Base-by-base conservation (phyloP, 176 grass and related monocot genomes). In the Zoysia japonica region DNA sequence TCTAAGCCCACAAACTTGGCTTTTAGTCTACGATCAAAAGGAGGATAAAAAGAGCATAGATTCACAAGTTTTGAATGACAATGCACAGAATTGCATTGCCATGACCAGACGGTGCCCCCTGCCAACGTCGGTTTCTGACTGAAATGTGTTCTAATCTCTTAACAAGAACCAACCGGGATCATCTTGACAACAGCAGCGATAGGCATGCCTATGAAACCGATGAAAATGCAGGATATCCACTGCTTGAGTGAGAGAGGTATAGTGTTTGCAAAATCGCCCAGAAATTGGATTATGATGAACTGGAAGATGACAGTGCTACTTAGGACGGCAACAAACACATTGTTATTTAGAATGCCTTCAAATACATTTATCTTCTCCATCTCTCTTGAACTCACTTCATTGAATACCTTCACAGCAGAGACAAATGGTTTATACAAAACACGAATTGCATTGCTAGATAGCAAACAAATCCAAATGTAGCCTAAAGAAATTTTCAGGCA, bases 351-450 rank as follows among this genome's bases (percentile, higher is more conserved):
- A 84, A 98, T 95, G 84, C 92, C 96, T 63, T 86, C 46, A 37
- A 98, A 93, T 15, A 98, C 90, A 59, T 98, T 76, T 67, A 98
- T 95, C 86, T 90, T 98, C 71, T 95, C 96, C 96, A 98, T 98
- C 75, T 98, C 96, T 51, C 96, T 86, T 51, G 92, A 95, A 75
- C 88, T 95, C 76, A 98, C 89, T 86, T 98, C 96, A 54, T 98
- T 98, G 80, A 98, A 98, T 4, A 98, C 90, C 96, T 98, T 70
- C 47, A 70, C 66, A 90, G 13, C 11, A 81, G 72, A 50, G 1
- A 56, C 47, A 37, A 67, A 28, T 17, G 1, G 59, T 71, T 68
- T 42, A 47, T 39, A 69, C 67, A 44, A 61, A 40, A 53, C 65
- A 50, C 13, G 53, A 42, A 39, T 67, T n/a, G 3, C 10, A 87